phyloP scores from a whole-genome alignment of 2,329 filamentous ascomycete genomes.

The Colletotrichum scovillei region DNA sequence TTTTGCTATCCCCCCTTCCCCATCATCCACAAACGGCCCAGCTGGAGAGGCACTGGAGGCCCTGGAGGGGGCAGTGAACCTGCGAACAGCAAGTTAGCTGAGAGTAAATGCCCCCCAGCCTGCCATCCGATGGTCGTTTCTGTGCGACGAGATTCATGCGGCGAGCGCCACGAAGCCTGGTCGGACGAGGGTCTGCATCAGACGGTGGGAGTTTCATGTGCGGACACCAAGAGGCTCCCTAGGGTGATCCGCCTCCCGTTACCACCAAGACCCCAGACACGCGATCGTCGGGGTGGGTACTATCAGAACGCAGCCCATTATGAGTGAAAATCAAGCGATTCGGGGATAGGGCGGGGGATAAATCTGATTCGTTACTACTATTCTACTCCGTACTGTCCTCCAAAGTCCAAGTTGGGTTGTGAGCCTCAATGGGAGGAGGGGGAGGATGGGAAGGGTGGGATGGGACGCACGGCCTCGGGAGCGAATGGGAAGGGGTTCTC shows the following conservation, averaged over 20 bases:
- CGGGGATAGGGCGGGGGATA: not conserved
- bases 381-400: not conserved
- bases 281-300: not conserved
- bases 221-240: constrained; percentile 1
- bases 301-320: not conserved
- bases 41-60: not conserved
- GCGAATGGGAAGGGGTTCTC: constrained; percentile 12
- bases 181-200: constrained; percentile 33
- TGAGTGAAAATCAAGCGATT: constrained; percentile 18
- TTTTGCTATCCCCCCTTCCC: too few relatives aligned
- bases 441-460: not conserved
- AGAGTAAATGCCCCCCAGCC: not conserved
- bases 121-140: constrained; percentile 32
- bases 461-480: not conserved
- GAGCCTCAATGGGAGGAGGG: not conserved
- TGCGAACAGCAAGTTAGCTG: constrained; percentile 3
- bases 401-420: not conserved
- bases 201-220: constrained; percentile 34
- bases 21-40: not conserved
- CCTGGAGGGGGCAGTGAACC: not conserved
- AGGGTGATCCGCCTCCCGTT: not conserved
- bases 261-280: not conserved
- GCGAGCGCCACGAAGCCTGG: constrained; percentile 22
- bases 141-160: constrained; percentile 33
- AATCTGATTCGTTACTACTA: too few relatives aligned